Conservation (phyloP, 176 grass and related monocot genomes). For the Aegilops sharonensis region DNA sequence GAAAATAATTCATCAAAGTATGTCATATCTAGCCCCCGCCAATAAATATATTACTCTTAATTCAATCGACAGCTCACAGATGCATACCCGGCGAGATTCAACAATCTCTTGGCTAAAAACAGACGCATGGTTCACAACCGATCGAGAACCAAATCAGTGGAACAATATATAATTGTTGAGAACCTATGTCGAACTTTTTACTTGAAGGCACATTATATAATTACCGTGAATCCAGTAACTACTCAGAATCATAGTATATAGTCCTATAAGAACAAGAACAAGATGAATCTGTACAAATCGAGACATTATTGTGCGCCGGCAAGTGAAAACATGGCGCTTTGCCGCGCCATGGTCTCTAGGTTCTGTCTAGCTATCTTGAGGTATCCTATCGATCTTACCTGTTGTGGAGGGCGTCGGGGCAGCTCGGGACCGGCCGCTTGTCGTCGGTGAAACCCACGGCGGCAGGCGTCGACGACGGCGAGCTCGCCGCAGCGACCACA, state of each 20-base stretch:
- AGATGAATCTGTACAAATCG: too few species aligned
- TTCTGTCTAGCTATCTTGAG: too few species aligned
- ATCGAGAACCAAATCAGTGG: too few species aligned
- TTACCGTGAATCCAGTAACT: too few species aligned
- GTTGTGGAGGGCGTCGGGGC: conserved; percentile 53
- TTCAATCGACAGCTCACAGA: background rate
- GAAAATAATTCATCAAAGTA: too few species aligned
- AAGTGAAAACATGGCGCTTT: too few species aligned
- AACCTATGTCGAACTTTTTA: background rate
- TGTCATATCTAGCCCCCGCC: too few species aligned
- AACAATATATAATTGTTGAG: background rate
- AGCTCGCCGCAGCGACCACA: background rate
- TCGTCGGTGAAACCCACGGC: conserved; percentile 8
- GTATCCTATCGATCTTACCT: conserved; percentile 16
- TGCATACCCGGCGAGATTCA: background rate
- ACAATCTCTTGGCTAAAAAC: background rate
- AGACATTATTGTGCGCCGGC: too few species aligned
- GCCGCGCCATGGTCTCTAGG: too few species aligned
- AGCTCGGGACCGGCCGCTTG: conserved; percentile 53
- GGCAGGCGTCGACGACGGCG: background rate
- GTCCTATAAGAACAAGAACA: too few species aligned
- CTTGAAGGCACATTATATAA: background rate
- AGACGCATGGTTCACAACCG: background rate
- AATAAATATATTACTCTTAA: too few species aligned
- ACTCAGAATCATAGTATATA: too few species aligned